Evolutionary conservation across 1,284 basidiomycete genomes (phyloP).

Genomic region (Sutorius eximius): DNA sequence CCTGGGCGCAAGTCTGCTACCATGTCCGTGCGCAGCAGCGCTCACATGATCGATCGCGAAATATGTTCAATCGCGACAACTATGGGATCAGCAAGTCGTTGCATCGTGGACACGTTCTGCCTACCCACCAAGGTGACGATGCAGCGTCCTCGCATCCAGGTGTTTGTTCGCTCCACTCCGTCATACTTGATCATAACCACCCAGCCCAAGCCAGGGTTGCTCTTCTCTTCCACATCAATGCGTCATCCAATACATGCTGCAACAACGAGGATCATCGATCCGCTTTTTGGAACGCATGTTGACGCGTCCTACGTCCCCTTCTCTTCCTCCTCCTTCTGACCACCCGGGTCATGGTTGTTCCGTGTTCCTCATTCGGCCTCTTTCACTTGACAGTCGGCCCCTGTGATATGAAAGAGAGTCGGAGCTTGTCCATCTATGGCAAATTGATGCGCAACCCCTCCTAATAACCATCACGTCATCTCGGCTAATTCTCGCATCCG

Average conservation of each 20-base stretch:
- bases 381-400: conserved; percentile 5
- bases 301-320: background rate
- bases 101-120: background rate
- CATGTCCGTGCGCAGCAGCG: background rate
- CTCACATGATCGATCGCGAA: background rate
- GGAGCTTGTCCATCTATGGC: conserved; percentile 3
- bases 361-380: background rate
- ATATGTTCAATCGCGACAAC: conserved; percentile 12
- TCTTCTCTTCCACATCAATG: background rate
- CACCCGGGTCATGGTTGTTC: conserved; percentile 2
- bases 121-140: background rate
- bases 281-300: background rate
- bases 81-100: conserved; percentile 10
- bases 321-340: background rate
- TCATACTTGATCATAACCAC: background rate
- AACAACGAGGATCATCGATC: conserved; percentile 19
- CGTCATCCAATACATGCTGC: conserved; percentile 11
- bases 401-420: conserved; percentile 3
- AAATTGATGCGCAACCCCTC: background rate
- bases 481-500: conserved; percentile 17
- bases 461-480: conserved; percentile 1
- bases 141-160: background rate
- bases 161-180: background rate
- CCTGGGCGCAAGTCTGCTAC: conserved; percentile 13
- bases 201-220: background rate